These are phyloP conservation scores for Phytopythium ostracodes DNA, from an alignment of 352 stramenopile genomes.

Conservation along the genomic window DNA sequence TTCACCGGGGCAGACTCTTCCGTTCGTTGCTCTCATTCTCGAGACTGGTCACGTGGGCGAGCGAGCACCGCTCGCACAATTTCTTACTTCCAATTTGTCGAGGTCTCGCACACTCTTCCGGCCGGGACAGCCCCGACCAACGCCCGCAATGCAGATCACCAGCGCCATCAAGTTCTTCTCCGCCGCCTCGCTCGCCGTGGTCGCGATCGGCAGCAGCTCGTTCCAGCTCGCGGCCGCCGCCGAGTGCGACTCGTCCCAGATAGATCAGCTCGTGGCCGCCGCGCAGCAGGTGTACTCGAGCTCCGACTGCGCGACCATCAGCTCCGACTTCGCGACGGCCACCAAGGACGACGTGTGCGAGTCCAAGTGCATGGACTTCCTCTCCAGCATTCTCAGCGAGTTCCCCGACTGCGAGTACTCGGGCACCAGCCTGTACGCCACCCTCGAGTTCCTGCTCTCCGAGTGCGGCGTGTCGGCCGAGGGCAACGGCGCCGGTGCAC, in stretches of 20 bases:
- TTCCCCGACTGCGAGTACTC: conserved; percentile 8
- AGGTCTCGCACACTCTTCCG: not conserved
- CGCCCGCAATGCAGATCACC: not conserved
- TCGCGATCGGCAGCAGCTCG: not conserved
- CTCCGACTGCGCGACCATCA: conserved; percentile 4
- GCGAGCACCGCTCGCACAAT: not conserved
- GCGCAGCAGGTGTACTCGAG: conserved; percentile 3
- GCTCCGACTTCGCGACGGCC: not conserved
- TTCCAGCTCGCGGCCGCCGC: not conserved
- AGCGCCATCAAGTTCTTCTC: not conserved
- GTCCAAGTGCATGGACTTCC: conserved; percentile 5
- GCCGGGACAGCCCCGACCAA: not conserved
- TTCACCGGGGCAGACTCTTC: too few relatives aligned
- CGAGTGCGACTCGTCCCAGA: not conserved
- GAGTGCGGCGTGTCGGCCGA: not conserved
- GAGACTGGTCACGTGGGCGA: not conserved
- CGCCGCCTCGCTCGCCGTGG: not conserved
- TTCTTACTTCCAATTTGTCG: not conserved
- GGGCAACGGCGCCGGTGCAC: not conserved
- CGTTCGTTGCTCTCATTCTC: too few relatives aligned
- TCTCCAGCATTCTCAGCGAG: conserved; percentile 2
- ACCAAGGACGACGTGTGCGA: conserved; percentile 7
- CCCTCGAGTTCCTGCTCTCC: not conserved
- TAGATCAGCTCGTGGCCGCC: not conserved
- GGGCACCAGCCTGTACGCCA: not conserved